These are phyloP conservation scores for Fusarium pseudograminearum DNA, from an alignment of 2,329 filamentous ascomycete species.

Conservation along the genomic window DNA sequence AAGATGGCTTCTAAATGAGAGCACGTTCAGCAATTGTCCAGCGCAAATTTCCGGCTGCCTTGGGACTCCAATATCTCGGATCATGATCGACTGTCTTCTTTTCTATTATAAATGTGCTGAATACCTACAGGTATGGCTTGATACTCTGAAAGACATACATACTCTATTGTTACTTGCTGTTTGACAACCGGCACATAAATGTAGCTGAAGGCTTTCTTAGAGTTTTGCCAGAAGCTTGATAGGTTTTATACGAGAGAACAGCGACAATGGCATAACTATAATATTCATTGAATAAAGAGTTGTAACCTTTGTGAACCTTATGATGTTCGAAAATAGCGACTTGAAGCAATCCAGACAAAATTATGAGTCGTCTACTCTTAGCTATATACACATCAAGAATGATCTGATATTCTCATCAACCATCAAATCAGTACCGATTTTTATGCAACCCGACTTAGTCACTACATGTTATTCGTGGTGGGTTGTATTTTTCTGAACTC, in stretches of 20 bases:
- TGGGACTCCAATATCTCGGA: not conserved
- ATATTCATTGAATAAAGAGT: no score
- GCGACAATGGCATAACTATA: not conserved
- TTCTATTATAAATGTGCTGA: not conserved
- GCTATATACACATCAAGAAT: no score
- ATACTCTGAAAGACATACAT: not conserved
- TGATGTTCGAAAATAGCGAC: no score
- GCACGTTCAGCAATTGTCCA: not conserved
- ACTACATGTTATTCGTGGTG: not conserved
- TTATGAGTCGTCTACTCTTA: no score
- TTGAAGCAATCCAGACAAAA: no score
- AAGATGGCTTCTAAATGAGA: not conserved
- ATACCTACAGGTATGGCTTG: not conserved
- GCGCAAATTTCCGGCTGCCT: not conserved
- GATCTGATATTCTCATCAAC: no score
- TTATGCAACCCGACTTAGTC: no score
- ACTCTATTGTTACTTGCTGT: not conserved
- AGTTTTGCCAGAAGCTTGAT: no score
- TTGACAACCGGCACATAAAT: not conserved
- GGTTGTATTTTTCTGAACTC: not conserved
- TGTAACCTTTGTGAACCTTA: not conserved
- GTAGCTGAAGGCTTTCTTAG: not conserved
- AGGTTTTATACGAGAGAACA: not conserved
- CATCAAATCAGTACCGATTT: no score
- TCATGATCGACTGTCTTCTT: not conserved